Conservation (phyloP, 768 basidiomycete species). For the Brasilioporus rufonigricans region DNA sequence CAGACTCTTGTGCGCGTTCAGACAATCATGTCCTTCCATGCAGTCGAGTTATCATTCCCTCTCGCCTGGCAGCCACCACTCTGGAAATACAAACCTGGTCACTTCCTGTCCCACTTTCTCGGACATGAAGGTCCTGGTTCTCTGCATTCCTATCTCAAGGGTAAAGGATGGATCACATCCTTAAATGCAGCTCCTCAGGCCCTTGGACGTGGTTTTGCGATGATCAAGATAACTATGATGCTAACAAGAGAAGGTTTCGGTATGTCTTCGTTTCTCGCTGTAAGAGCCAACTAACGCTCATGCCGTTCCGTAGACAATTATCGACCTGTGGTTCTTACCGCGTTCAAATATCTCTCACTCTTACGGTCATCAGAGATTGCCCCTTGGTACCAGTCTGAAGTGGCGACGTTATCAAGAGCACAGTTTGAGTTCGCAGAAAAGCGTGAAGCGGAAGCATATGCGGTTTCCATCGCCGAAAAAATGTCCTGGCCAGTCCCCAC, state of each 20-base stretch:
- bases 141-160: slow-evolving; percentile 85
- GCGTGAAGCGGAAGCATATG: slow-evolving; percentile 74
- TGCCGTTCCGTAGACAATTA: slow-evolving; percentile 52
- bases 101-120: slow-evolving; percentile 76
- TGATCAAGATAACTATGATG: slow-evolving; percentile 81
- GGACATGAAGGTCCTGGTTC: slow-evolving; percentile 96
- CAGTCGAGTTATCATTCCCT: slow-evolving; percentile 79
- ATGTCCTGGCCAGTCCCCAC: slow-evolving; percentile 82
- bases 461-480: slow-evolving; percentile 67
- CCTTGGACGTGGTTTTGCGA: slow-evolving; percentile 80
- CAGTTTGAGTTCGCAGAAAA: slow-evolving; percentile 90
- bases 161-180: slow-evolving; percentile 80
- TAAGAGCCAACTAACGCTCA: slow-evolving; percentile 3
- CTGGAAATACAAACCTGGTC: slow-evolving; percentile 76
- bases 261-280: slow-evolving; percentile 36
- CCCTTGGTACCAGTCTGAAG: slow-evolving; percentile 73
- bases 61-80: slow-evolving; percentile 67
- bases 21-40: slow-evolving; percentile 86
- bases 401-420: slow-evolving; percentile 64
- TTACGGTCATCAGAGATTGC: slow-evolving; percentile 61
- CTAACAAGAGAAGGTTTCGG: slow-evolving; percentile 86
- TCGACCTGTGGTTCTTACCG: slow-evolving; percentile 60
- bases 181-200: slow-evolving; percentile 68
- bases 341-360: slow-evolving; percentile 78
- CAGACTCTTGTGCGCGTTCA: slow-evolving; percentile 83